Base-by-base conservation (phyloP, 2,329 filamentous ascomycete species). In the Stemphylium beticola region DNA sequence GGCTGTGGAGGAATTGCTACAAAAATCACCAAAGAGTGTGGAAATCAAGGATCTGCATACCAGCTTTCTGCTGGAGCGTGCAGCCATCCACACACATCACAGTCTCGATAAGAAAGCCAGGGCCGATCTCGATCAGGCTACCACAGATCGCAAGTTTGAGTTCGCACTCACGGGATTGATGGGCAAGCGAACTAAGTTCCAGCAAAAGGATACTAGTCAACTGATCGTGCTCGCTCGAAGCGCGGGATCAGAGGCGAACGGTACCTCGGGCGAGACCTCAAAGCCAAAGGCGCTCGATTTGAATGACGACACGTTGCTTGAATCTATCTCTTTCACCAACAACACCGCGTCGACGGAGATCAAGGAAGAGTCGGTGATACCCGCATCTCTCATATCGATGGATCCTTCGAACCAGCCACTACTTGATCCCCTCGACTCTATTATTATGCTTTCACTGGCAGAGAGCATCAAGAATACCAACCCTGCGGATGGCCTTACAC, bases 281-380 rank as follows among this genome's bases (percentile, higher is more conserved):
- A 78, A 75, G 38, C 92, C 92, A 0, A 84, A 88, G 64, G 87
- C 88, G 2, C 74, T 98, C 12, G 84, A 89, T 32, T 79, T 98
- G 3, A 96, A 98, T 69, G 91, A 99, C 66, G 95, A 99, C 71
- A 98, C 95, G 0, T 82, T 99, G 0, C 81, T 98, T 2, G 95
- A 99, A 72, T 85, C 87, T 3, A 93, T 99, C 34, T 83, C 89
- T 0, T 99, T 97, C 68, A 83, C 85, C 0, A 83, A 87, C 49
- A 78, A 81, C 4, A 71, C 79, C 1, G 74, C 76, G 1, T 75
- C 76, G 0, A 78, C 73, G 5, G 71, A 75, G 4, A 68, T 80
- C 26, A 71, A 79, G 22, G 77, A 81, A 5, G 75, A 81, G 32
- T 78, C 78, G 5, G 67, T 75, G 4, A 75, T 97, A 0, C 87